Percentiles rank a stretch among this genome's conserved stretches.
Evolutionary conservation across 768 basidiomycete species (phyloP).

Genomic region (Pholiota molesta): DNA sequence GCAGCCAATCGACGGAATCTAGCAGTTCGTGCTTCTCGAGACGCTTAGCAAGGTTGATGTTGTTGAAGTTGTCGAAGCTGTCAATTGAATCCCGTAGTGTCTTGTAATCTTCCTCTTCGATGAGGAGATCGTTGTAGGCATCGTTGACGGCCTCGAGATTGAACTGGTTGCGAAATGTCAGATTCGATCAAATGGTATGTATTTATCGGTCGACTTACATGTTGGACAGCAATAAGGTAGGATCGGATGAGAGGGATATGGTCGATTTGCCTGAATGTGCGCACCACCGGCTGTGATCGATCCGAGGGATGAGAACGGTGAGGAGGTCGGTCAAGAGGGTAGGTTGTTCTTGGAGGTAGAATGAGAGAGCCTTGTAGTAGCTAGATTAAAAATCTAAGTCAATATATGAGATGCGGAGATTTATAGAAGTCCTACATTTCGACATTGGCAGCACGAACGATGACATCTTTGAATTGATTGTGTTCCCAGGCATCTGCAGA

Average conservation of each 20-base stretch:
- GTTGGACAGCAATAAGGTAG: conserved; percentile 97
- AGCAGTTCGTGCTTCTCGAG: conserved; percentile 90
- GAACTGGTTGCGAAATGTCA: conserved; percentile 50
- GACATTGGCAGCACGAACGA: conserved; percentile 95
- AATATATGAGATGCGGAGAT: neutral
- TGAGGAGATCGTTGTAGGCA: conserved; percentile 96
- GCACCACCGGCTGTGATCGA: conserved; percentile 96
- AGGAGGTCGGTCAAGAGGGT: conserved; percentile 92
- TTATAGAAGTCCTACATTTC: conserved; percentile 71
- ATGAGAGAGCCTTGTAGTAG: conserved; percentile 93
- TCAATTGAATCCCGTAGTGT: conserved; percentile 97
- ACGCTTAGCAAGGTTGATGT: conserved; percentile 80
- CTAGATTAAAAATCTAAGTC: conserved; percentile 36
- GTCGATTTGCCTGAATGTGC: conserved; percentile 93
- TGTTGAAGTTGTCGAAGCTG: conserved; percentile 98
- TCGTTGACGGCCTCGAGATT: conserved; percentile 98
- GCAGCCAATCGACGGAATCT: conserved; percentile 93
- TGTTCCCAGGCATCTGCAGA: conserved; percentile 99
- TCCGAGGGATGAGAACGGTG: conserved; percentile 88
- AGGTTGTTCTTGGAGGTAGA: conserved; percentile 95
- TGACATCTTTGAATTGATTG: conserved; percentile 98
- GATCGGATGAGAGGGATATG: conserved; percentile 95
- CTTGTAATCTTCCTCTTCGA: conserved; percentile 99
- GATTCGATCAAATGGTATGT: neutral
- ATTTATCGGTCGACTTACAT: conserved; percentile 51